Conservation (phyloP, 371 early-diverging fungal species). For the Nematocida parisii region DNA sequence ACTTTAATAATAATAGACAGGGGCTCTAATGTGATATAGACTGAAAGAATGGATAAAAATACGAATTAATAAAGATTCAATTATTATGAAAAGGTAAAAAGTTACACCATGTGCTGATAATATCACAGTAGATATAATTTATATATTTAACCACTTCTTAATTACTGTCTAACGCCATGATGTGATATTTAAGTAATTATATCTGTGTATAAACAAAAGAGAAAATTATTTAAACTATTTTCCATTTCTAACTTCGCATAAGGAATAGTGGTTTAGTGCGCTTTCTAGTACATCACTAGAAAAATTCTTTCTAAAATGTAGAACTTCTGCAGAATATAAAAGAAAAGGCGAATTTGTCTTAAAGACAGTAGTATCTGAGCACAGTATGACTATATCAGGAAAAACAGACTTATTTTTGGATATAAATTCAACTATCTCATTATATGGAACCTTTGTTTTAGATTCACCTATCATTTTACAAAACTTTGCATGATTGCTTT, state of each 20-base stretch:
- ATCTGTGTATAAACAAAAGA: too few relatives aligned
- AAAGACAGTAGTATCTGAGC: slow-evolving; percentile 22
- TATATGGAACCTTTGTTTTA: slow-evolving; percentile 8
- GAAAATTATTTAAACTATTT: slow-evolving; percentile 3
- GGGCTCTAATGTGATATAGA: too few relatives aligned
- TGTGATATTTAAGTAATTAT: too few relatives aligned
- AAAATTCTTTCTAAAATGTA: slow-evolving; percentile 37
- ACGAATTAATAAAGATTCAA: too few relatives aligned
- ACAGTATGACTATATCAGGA: slow-evolving; percentile 47
- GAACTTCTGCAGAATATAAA: slow-evolving; percentile 43
- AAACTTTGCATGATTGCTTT: slow-evolving; percentile 12
- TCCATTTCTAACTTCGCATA: slow-evolving; percentile 53
- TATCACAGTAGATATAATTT: too few relatives aligned
- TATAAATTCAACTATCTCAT: slow-evolving; percentile 3
- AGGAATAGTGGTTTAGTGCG: slow-evolving; percentile 43
- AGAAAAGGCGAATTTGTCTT: slow-evolving; percentile 22
- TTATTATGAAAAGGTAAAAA: too few relatives aligned
- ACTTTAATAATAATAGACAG: too few relatives aligned
- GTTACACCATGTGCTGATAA: too few relatives aligned
- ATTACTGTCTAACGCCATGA: too few relatives aligned
- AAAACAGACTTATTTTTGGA: slow-evolving; percentile 2
- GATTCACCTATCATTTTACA: neutral
- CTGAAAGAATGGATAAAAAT: too few relatives aligned
- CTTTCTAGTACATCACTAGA: slow-evolving; percentile 23
- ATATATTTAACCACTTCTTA: too few relatives aligned